Evolutionary conservation across 139 green algal genomes (phyloP).

Genomic region (Chlorella sp.): DNA sequence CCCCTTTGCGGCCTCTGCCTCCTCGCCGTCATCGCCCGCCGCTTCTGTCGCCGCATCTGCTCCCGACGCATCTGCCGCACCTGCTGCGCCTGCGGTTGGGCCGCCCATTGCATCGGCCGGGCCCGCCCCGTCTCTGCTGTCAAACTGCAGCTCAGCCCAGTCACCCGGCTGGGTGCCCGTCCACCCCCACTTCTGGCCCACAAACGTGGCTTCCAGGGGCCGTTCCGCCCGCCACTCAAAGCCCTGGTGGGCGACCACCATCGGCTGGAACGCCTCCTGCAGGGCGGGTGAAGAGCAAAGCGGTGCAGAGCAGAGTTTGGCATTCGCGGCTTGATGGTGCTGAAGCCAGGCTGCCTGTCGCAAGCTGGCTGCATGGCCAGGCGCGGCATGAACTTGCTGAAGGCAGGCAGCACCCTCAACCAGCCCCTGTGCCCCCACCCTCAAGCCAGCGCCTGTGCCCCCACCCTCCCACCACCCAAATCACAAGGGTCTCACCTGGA

Average conservation of each 20-base stretch:
- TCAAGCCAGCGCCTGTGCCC: background rate
- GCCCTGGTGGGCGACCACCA: background rate
- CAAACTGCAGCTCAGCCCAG: slow-evolving; percentile 20
- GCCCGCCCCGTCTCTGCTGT: background rate
- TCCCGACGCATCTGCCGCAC: background rate
- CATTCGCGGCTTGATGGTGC: too few species aligned
- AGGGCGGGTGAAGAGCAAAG: background rate
- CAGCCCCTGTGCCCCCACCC: background rate
- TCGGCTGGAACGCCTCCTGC: slow-evolving; percentile 2
- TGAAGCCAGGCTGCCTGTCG: too few species aligned
- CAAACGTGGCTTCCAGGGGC: background rate
- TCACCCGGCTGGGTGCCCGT: background rate
- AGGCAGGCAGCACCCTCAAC: background rate
- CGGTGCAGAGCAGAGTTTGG: background rate
- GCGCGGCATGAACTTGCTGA: background rate
- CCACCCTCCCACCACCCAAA: too few species aligned
- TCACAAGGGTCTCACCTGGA: slow-evolving; percentile 13
- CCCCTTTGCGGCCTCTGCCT: too few species aligned
- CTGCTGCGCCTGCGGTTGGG: background rate
- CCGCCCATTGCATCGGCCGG: too few species aligned
- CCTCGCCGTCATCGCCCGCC: background rate
- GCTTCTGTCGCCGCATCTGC: background rate
- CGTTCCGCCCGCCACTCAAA: slow-evolving; percentile 9
- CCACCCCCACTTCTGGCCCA: slow-evolving; percentile 14
- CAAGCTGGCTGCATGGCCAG: too few species aligned